A percentile compares a stretch with the other conserved stretches of the same genome.
These are phyloP conservation scores for Pleurozium schreberi DNA, from an alignment of 225 moss, liverwort and hornwort species.

Conservation along the genomic window DNA sequence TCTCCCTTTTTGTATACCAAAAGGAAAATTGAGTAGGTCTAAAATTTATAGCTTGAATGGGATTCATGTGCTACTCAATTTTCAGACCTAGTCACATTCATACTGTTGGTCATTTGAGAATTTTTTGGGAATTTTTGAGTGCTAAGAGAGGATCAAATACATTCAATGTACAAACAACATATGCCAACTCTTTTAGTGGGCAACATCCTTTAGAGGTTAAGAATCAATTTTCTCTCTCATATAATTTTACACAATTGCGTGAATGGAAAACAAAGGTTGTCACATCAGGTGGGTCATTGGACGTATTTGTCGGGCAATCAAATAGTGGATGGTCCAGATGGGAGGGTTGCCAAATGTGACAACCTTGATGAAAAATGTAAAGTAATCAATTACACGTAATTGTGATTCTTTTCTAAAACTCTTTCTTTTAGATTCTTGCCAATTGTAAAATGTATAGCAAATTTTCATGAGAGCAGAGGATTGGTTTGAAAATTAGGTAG, in stretches of 20 bases:
- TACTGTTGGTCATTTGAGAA: too few species aligned
- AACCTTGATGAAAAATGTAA: not conserved
- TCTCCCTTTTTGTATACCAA: too few species aligned
- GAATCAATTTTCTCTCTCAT: not conserved
- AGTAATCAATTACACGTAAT: not conserved
- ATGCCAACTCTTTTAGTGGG: too few species aligned
- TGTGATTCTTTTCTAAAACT: not conserved
- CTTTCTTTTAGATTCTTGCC: not conserved
- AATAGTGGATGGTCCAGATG: not conserved
- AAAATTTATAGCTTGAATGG: too few species aligned
- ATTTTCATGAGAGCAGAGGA: not conserved
- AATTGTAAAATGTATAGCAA: not conserved
- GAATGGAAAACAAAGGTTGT: not conserved
- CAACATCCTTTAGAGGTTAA: too few species aligned
- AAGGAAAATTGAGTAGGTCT: too few species aligned
- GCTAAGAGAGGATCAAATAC: too few species aligned
- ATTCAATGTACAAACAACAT: too few species aligned
- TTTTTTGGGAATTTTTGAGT: too few species aligned
- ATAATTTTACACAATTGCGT: not conserved
- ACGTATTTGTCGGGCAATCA: fast-evolving
- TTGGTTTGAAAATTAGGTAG: not conserved
- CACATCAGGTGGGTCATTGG: fast-evolving
- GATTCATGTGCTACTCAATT: too few species aligned
- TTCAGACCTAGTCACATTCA: too few species aligned
- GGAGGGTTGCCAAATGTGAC: not conserved